Evolutionary conservation across 2,329 filamentous ascomycete species (phyloP), one percentile per base, ranked within the genome.

Genomic region (Bipolaris gigantea): DNA sequence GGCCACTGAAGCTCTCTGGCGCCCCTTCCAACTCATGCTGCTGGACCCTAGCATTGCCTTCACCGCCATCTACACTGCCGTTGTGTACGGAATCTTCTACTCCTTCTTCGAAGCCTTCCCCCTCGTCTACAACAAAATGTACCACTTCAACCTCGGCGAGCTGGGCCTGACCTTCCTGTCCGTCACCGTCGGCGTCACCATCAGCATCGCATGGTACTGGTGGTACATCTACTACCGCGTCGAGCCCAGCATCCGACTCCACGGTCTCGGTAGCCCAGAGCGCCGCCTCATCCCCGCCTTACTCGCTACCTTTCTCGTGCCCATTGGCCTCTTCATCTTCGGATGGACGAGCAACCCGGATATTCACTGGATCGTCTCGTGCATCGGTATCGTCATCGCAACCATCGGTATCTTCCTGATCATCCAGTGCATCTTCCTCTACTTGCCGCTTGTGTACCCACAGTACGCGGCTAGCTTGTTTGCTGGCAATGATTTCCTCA

Each of bases 101-200:
- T 88, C 88, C 82, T 89, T 89, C 79, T 89, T 89, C 77, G 80
- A 89, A 54, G 86, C 86, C 9, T 78, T 75, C 59, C 81, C 81
- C 0, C 75, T 85, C 49, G 80, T 96, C 53, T 96, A 89, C 76
- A 81, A 89, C 60, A 79, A 83, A 72, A 87, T 89, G 59, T 95
- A 96, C 75, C 87, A 87, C 2, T 96, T 88, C 75, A 85, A 82
- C 8, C 81, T 89, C 30, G 84, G 88, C 41, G 85, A 81, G 45
- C 89, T 89, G 0, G 90, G 90, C 33, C 81, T 95, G 3, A 93
- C 93, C 82, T 95, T 95, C 74, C 90, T 94, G 55, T 89, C 89
- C 10, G 75, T 94, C 34, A 90, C 90, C 2, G 77, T 94, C 18
- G 90, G 89, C 39, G 89, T 93, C 38, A 19, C 92, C 1, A 53